phyloP scores from a whole-genome alignment of 306 rosid species.

The Gastrolobium bilobum region DNA sequence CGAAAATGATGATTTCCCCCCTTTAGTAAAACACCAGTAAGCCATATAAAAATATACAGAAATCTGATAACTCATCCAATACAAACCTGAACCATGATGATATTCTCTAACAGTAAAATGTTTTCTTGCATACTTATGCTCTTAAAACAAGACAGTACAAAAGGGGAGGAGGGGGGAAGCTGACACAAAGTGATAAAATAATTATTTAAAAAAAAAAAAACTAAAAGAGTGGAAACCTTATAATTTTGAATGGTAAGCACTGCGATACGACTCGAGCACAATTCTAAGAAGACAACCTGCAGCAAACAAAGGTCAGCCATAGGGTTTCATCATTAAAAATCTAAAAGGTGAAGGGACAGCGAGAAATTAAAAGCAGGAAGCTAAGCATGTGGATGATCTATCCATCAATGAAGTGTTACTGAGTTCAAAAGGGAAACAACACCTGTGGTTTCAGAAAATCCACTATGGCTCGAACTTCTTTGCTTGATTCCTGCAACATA shows the following conservation, averaged over 20 bases:
- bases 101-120: neutral
- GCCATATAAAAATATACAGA: slow-evolving; percentile 1
- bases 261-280: slow-evolving; percentile 85
- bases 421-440: slow-evolving; percentile 50
- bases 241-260: slow-evolving; percentile 84
- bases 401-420: slow-evolving; percentile 38
- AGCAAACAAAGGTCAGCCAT: slow-evolving; percentile 46
- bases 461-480: slow-evolving; percentile 83
- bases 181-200: slow-evolving; percentile 5
- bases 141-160: slow-evolving; percentile 1
- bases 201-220: slow-evolving; percentile 23
- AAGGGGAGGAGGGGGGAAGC: neutral
- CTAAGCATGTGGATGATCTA: slow-evolving; percentile 45
- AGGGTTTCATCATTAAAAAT: slow-evolving; percentile 32
- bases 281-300: slow-evolving; percentile 93
- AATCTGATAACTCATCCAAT: slow-evolving; percentile 37
- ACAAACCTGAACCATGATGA: slow-evolving; percentile 25
- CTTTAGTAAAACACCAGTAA: slow-evolving; percentile 27
- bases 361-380: slow-evolving; percentile 48
- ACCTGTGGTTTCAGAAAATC: slow-evolving; percentile 89
- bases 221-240: slow-evolving; percentile 61
- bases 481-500: slow-evolving; percentile 79
- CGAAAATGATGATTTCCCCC: neutral
- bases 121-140: neutral
- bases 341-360: slow-evolving; percentile 10